Conservation (phyloP, 2,329 filamentous ascomycete genomes). For the Monosporascus cannonballus region DNA sequence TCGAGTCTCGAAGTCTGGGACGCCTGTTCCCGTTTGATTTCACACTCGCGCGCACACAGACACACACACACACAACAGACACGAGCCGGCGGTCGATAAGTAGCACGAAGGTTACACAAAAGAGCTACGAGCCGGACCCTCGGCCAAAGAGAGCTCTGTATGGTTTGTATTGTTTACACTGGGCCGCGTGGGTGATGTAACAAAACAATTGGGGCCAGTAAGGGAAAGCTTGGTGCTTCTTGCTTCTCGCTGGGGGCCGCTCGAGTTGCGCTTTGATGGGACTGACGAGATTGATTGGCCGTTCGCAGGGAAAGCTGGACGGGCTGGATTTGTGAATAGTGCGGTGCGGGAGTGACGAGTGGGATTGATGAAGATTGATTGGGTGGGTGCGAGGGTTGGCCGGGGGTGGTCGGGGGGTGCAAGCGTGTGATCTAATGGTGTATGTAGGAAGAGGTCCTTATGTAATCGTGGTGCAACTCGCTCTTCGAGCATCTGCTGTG, state of each 20-base stretch:
- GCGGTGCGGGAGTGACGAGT: neutral
- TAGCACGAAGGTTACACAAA: conserved; percentile 1
- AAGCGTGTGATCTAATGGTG: neutral
- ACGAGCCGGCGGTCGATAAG: neutral
- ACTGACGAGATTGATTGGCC: conserved; percentile 28
- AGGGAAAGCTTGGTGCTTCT: neutral
- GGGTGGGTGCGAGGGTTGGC: neutral
- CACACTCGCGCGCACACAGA: neutral
- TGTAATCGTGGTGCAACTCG: neutral
- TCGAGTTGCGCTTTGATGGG: conserved; percentile 23
- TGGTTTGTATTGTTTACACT: conserved; percentile 20
- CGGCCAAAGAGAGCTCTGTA: conserved; percentile 8
- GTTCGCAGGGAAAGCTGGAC: conserved; percentile 8
- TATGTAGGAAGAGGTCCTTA: neutral
- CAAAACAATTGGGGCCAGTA: neutral
- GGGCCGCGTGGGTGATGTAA: neutral
- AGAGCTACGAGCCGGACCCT: neutral
- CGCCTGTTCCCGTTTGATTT: neutral
- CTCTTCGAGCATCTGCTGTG: neutral
- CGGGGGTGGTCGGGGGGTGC: neutral
- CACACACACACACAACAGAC: neutral
- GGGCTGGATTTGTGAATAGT: conserved; percentile 4
- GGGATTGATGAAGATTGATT: neutral
- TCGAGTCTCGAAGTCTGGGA: neutral
- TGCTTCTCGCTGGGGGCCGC: conserved; percentile 16